Base-by-base conservation (phyloP, 495 filamentous ascomycete genomes). In the Penicillium roqueforti region DNA sequence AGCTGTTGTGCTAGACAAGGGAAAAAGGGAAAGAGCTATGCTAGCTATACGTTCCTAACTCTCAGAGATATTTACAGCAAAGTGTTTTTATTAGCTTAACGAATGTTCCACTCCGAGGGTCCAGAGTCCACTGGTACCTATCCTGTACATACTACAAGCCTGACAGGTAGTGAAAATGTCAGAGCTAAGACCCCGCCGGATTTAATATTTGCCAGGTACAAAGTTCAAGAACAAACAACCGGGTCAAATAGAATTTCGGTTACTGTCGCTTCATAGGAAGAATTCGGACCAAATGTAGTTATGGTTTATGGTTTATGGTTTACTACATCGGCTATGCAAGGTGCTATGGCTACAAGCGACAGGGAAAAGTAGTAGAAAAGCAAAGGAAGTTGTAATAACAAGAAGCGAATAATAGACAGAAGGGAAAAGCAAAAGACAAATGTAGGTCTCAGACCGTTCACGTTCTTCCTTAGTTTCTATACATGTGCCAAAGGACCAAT, bases 121-220 rank as follows among this genome's bases (percentile, higher is more conserved):
- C n/a, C 47, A 50, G 34, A 36, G 47, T 40, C 47, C 36, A 40
- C 36, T n/a, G 19, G 18, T 23, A 46, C 43, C n/a, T 46, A 16
- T 36, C 1, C 1, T 19, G 36, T 50, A 29, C 25, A 28, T 26
- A 7, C 8, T 38, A 26, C 32, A 40, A 40, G 28, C 11, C 20
- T 13, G n/a, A 13, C 10, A 47, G 2, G 14, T 3, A 44, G 23
- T 16, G 6, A 6, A 16, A 9, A 26, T 13, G 8, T 4, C 1
- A 1, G 23, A 22, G 26, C 44, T n/a, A 19, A 40, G 22, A 40
- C 23, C 34, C 47, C 47, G 36, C 23, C 22, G 1, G 47, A 29
- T 40, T 50, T 13, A 14, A 28, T 40, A 40, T 29, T 39, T 20
- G 36, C 36, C 47, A 50, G 47, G 47, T 50, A 50, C 47, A 4